Evolutionary conservation across 78 protist genomes (phyloP).

Genomic region (Planoprotostelium fungivorum): DNA sequence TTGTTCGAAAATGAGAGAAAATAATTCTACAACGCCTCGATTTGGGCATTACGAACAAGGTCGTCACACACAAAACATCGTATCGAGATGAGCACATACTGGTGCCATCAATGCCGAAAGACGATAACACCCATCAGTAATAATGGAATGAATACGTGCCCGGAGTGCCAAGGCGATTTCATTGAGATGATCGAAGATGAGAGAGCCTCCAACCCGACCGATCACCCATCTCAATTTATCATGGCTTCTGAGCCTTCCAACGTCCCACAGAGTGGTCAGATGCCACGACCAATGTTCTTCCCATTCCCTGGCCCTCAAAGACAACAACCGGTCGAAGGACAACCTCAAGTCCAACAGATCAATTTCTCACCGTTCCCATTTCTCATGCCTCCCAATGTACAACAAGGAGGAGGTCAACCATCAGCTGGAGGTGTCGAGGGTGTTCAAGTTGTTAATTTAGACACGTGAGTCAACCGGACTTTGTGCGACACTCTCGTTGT

Average conservation of each 20-base stretch:
- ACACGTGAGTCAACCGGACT: no score
- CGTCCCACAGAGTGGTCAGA: no score
- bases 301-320: neutral
- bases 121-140: neutral
- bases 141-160: neutral
- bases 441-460: no score
- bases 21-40: neutral
- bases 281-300: no score
- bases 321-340: neutral
- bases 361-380: no score
- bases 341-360: no score
- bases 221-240: neutral
- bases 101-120: neutral
- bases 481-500: no score
- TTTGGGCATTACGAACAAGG: neutral
- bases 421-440: no score
- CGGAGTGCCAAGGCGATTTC: neutral
- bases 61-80: neutral
- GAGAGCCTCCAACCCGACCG: neutral
- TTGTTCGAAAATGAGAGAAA: no score
- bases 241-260: neutral
- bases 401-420: no score
- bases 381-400: no score
- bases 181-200: neutral
- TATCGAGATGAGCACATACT: neutral